A percentile compares a stretch with the other conserved stretches of the same genome.
These are phyloP conservation scores for Colletotrichum sp. DNA, from an alignment of 2,329 filamentous ascomycete genomes.

Conservation along the genomic window DNA sequence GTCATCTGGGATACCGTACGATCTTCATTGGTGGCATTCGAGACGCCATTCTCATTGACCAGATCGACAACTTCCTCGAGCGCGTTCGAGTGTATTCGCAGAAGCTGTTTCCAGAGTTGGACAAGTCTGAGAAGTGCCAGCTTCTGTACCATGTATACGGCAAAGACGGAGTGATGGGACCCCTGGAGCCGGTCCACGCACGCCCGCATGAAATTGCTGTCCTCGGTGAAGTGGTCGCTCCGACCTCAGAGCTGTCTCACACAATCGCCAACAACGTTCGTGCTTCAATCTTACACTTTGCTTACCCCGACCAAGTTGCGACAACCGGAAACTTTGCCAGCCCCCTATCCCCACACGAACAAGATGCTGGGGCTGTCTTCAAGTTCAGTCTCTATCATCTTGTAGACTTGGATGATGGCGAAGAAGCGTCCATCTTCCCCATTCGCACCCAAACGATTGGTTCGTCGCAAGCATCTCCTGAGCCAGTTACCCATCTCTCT, in stretches of 20 bases:
- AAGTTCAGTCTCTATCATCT: conserved; percentile 55
- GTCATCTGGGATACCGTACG: conserved; percentile 44
- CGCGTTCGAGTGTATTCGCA: conserved; percentile 23
- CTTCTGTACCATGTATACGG: conserved; percentile 52
- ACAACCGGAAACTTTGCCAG: conserved; percentile 54
- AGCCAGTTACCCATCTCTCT: not conserved
- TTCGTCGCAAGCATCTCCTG: not conserved
- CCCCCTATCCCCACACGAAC: conserved; percentile 17
- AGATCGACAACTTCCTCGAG: conserved; percentile 40
- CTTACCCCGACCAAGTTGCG: conserved; percentile 54
- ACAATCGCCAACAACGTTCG: conserved; percentile 32
- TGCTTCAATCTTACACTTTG: conserved; percentile 42
- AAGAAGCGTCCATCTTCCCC: conserved; percentile 23
- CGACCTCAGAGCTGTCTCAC: conserved; percentile 47
- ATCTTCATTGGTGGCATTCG: conserved; percentile 50
- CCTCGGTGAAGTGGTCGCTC: conserved; percentile 49
- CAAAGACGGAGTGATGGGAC: conserved; percentile 29
- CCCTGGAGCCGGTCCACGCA: conserved; percentile 27
- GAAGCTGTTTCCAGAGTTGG: conserved; percentile 24
- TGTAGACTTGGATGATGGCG: conserved; percentile 39
- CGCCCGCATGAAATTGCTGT: conserved; percentile 46
- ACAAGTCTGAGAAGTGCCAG: conserved; percentile 33
- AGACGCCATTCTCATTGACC: conserved; percentile 49
- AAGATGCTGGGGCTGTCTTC: conserved; percentile 37
- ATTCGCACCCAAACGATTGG: not conserved